Percentiles rank a stretch among this genome's conserved stretches.
phyloP scores from a whole-genome alignment of 495 filamentous ascomycete genomes.

The Penicillium subrubescens region DNA sequence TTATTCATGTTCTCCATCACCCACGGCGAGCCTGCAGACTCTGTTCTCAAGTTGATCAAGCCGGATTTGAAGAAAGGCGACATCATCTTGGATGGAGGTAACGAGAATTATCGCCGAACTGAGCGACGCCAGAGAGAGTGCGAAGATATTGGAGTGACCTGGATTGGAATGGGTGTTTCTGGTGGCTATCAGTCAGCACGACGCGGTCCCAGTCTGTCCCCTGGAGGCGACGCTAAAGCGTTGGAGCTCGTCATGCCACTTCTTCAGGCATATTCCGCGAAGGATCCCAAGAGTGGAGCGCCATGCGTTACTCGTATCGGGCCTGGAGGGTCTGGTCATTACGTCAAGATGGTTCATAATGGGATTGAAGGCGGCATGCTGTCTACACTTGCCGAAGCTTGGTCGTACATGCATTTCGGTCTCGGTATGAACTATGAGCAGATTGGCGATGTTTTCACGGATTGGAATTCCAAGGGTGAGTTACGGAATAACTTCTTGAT shows the following conservation, averaged over 20 bases:
- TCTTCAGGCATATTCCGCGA: slow-evolving; percentile 62
- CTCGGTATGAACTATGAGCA: slow-evolving; percentile 64
- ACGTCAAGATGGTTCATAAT: slow-evolving; percentile 80
- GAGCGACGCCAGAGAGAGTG: slow-evolving; percentile 63
- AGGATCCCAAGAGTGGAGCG: slow-evolving; percentile 54
- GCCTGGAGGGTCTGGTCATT: slow-evolving; percentile 66
- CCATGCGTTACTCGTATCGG: slow-evolving; percentile 66
- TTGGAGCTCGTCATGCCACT: slow-evolving; percentile 65
- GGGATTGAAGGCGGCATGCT: slow-evolving; percentile 77
- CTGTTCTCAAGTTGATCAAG: slow-evolving; percentile 60
- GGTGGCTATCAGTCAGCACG: slow-evolving; percentile 72
- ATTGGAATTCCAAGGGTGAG: slow-evolving; percentile 62
- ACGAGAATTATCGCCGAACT: slow-evolving; percentile 71
- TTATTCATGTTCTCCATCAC: slow-evolving; percentile 70
- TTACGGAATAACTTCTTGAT: slow-evolving; percentile 64
- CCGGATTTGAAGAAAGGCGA: slow-evolving; percentile 61
- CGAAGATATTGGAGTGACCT: slow-evolving; percentile 55
- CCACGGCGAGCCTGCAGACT: slow-evolving; percentile 69
- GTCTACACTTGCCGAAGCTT: slow-evolving; percentile 62
- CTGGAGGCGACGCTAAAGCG: slow-evolving; percentile 60
- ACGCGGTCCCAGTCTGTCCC: slow-evolving; percentile 65
- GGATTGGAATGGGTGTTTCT: slow-evolving; percentile 69
- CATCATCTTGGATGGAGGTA: slow-evolving; percentile 72
- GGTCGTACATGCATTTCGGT: slow-evolving; percentile 62
- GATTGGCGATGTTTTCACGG: slow-evolving; percentile 73